These are phyloP conservation scores for Colletotrichum magnum DNA, from an alignment of 2,329 filamentous ascomycete genomes.

Conservation along the genomic window DNA sequence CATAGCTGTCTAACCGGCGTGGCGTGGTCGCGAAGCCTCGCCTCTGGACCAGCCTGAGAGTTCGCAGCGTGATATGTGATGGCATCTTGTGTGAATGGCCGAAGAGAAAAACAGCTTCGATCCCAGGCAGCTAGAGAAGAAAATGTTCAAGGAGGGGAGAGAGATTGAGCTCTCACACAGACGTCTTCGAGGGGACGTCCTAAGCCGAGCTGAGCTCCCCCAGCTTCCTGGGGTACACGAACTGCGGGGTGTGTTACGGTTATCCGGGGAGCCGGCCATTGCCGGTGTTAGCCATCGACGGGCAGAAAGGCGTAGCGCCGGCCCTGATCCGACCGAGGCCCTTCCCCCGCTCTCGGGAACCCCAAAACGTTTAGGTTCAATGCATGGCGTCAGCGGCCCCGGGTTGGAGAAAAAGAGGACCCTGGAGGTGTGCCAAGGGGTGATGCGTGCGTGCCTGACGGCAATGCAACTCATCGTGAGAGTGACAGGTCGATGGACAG, in stretches of 20 bases:
- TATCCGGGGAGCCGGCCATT: constrained; percentile 53
- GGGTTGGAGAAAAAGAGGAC: constrained; percentile 33
- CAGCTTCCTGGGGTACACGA: constrained; percentile 16
- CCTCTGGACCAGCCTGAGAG: constrained; percentile 52
- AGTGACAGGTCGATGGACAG: background rate
- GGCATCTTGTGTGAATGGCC: constrained; percentile 17
- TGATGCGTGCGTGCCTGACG: background rate
- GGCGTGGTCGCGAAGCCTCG: constrained; percentile 67
- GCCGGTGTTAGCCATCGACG: constrained; percentile 47
- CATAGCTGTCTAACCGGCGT: constrained; percentile 66
- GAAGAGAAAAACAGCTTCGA: background rate
- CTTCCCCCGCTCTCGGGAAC: background rate
- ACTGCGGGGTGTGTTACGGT: constrained; percentile 24
- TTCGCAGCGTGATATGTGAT: constrained; percentile 40
- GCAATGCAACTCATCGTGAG: background rate
- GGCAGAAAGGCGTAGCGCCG: constrained; percentile 1
- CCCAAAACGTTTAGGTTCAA: background rate
- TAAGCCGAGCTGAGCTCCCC: constrained; percentile 12
- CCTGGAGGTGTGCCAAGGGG: background rate
- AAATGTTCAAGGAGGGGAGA: background rate
- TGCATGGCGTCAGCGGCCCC: constrained; percentile 33
- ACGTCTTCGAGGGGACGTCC: background rate
- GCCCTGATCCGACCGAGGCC: constrained; percentile 10
- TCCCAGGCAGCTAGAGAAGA: constrained; percentile 42
- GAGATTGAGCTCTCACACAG: too few relatives aligned